Base-by-base conservation (phyloP, 2,329 filamentous ascomycete species). In the Neonectria punicea region DNA sequence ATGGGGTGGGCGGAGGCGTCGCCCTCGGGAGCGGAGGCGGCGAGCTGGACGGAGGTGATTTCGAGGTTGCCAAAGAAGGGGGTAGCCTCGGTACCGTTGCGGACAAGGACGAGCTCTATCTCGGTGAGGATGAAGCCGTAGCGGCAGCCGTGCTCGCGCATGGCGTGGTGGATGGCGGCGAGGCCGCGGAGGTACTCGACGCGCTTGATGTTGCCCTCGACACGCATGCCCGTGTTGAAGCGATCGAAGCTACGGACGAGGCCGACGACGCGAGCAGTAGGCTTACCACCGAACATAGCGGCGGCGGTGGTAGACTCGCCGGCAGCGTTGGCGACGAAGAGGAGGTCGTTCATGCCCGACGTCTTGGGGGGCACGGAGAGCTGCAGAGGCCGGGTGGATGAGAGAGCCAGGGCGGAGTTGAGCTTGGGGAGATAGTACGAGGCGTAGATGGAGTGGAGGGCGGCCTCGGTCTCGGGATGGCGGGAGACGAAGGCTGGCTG, bases 81-180 rank as follows among this genome's bases (percentile, higher is more conserved):
- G 1, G 89, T 89, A 44, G 85, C 81, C 74, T 86, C 90, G 71
- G 77, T 87, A 57, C 94, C 94, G 70, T 92, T 93, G 74, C 94
- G 93, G 1, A 97, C 93, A 72, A 96, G 90, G 43, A 98, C 90
- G 9, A 98, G 89, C 81, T 98, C 95, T 73, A 97, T 97, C 81
- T 98, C 95, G 1, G 93, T 98, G 76, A 98, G 89, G 79, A 98
- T 95, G 84, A 97, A 98, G 59, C 95, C 95, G 79, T 98, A 98
- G 64, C 95, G 90, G 77, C 93, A 97, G 70, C 90, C 90, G 81
- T 97, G 93, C 81, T 97, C 93, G 78, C 95, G 93, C 93, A 98
- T 97, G 75, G 91, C 90, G 76, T 93, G 89, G 80, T 98, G 95
- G 49, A 98, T 84, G 73, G 97, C 93, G 0, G 94, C 87, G 5